Conservation (phyloP, 345 rosid species). For the Sonneratia alba region DNA sequence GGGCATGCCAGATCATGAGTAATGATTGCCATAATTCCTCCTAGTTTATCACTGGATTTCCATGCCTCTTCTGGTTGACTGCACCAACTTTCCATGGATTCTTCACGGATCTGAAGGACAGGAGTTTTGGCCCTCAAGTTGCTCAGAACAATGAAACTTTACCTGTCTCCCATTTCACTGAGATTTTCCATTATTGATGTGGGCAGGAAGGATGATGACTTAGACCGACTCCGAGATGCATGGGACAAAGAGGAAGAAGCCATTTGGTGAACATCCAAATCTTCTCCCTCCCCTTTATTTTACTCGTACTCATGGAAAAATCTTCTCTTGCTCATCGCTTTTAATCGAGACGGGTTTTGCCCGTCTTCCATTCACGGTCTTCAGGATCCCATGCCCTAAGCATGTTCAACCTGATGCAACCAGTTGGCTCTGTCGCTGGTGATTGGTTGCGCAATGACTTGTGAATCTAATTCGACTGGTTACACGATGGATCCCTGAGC, state of each 20-base stretch:
- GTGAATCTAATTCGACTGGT: too few relatives aligned
- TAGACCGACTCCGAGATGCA: background rate
- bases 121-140: background rate
- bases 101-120: too few relatives aligned
- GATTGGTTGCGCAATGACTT: too few relatives aligned
- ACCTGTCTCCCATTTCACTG: background rate
- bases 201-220: constrained; percentile 7
- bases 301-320: too few relatives aligned
- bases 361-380: too few relatives aligned
- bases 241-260: constrained; percentile 32
- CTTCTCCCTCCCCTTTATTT: constrained; percentile 13
- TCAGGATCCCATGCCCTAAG: too few relatives aligned
- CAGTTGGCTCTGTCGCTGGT: too few relatives aligned
- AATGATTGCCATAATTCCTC: background rate
- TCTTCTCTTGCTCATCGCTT: background rate
- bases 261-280: constrained; percentile 20
- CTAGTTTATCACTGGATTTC: background rate
- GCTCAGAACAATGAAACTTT: background rate
- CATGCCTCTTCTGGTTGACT: background rate
- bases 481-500: too few relatives aligned
- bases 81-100: background rate
- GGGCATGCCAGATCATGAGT: background rate
- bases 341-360: background rate
- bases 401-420: too few relatives aligned
- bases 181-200: constrained; percentile 1